phyloP scores from a whole-genome alignment of 257 asterid species.

The Salvia hispanica region DNA sequence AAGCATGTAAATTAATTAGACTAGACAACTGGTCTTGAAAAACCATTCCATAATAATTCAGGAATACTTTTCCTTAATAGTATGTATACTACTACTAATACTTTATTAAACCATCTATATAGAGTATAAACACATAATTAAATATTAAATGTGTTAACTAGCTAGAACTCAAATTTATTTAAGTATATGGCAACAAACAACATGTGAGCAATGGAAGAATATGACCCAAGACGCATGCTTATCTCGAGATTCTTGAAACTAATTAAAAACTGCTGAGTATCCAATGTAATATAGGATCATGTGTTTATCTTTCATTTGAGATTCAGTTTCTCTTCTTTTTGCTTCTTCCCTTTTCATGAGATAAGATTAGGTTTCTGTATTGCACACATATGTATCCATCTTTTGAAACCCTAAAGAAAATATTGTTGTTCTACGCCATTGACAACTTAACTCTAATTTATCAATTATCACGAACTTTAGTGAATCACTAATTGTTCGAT shows the following conservation, averaged over 20 bases:
- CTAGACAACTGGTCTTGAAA: constrained; percentile 10
- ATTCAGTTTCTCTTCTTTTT: constrained; percentile 16
- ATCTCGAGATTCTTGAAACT: constrained; percentile 11
- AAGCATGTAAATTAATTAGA: not conserved
- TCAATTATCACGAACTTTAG: not conserved
- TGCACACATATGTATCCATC: constrained; percentile 1
- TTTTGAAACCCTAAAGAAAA: constrained; percentile 25
- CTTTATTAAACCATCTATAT: not conserved
- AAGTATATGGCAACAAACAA: not conserved
- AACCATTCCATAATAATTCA: not conserved
- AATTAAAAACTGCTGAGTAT: constrained; percentile 28
- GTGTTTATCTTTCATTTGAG: constrained; percentile 32
- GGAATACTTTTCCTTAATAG: not conserved
- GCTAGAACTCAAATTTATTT: too few relatives aligned
- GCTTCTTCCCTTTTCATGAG: constrained; percentile 24
- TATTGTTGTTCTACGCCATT: not conserved
- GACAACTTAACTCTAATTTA: constrained; percentile 21
- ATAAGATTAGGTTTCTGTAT: constrained; percentile 27
- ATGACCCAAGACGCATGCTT: constrained; percentile 30
- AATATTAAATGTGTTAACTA: too few relatives aligned
- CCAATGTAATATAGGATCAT: constrained; percentile 35
- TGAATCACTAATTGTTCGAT: not conserved
- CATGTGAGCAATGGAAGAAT: not conserved
- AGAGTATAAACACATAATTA: not conserved
- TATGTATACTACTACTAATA: not conserved